Percentiles rank a stretch among this genome's conserved stretches.
phyloP scores from a whole-genome alignment of 768 basidiomycete species.

The Cyathus striatus region DNA sequence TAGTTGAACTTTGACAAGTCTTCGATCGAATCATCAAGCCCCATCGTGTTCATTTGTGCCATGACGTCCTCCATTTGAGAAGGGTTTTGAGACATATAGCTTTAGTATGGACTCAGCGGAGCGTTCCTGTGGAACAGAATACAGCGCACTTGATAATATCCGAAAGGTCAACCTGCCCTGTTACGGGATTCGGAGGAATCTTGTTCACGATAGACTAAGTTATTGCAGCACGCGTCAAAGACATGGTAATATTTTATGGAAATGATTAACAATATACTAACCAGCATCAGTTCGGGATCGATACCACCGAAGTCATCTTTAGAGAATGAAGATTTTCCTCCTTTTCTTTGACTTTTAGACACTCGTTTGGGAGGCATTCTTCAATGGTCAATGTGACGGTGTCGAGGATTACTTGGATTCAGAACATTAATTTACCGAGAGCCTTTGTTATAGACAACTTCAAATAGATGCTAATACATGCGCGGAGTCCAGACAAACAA shows the following conservation, averaged over 20 bases:
- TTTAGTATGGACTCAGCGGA: constrained; percentile 2
- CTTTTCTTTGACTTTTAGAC: no score
- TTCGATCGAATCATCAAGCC: constrained; percentile 7
- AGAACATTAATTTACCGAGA: no score
- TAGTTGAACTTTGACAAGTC: constrained; percentile 17
- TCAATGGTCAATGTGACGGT: no score
- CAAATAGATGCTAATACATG: neutral
- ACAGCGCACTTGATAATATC: constrained; percentile 16
- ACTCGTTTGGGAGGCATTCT: neutral
- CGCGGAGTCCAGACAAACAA: neutral
- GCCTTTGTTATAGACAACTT: no score
- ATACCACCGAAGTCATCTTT: constrained; percentile 6
- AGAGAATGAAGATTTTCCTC: neutral
- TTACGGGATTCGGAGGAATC: constrained; percentile 16
- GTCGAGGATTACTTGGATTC: no score
- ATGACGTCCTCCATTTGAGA: constrained; percentile 15
- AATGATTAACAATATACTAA: neutral
- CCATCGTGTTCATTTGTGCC: constrained; percentile 7
- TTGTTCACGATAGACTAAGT: constrained; percentile 10
- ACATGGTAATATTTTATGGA: no score
- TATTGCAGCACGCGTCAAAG: no score
- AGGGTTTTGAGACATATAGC: constrained; percentile 19
- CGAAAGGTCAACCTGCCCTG: constrained; percentile 13
- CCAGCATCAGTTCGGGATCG: constrained; percentile 9
- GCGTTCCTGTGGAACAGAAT: neutral